Evolutionary conservation across 78 protist species (phyloP).

Genomic region (Guillardia theta): DNA sequence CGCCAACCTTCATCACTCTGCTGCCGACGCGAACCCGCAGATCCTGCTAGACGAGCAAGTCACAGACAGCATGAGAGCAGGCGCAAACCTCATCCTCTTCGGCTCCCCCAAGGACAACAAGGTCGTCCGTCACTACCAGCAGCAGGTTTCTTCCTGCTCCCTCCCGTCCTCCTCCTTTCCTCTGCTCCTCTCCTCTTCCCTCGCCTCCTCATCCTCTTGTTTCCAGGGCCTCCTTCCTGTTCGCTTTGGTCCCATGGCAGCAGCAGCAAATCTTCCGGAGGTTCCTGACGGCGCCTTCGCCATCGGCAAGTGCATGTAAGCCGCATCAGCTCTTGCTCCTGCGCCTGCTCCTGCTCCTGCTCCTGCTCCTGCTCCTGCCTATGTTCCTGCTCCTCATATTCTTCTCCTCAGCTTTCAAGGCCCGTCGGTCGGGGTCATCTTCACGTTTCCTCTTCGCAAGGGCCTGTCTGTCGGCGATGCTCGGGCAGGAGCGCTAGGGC

Average conservation of each 20-base stretch:
- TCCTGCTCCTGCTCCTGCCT: not conserved
- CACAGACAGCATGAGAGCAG: not conserved
- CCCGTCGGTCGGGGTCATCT: too few species aligned
- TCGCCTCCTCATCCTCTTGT: not conserved
- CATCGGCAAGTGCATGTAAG: not conserved
- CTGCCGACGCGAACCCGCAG: not conserved
- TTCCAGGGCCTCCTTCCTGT: not conserved
- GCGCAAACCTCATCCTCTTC: not conserved
- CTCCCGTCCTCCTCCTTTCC: not conserved
- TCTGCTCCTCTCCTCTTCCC: not conserved
- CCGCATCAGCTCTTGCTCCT: not conserved
- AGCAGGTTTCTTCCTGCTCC: not conserved
- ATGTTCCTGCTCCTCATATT: not conserved
- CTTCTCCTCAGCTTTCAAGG: not conserved
- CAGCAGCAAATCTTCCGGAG: not conserved
- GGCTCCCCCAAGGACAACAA: not conserved
- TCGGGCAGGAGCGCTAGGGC: too few species aligned
- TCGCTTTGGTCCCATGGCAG: not conserved
- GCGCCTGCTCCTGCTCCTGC: not conserved
- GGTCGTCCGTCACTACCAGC: not conserved
- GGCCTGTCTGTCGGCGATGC: too few species aligned
- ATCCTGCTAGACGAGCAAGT: not conserved
- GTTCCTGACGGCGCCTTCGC: conserved; percentile 10
- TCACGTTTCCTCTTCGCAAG: too few species aligned
- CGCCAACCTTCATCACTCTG: not conserved